Evolutionary conservation across 208 protist species (phyloP).

Genomic region (Crithidia fasciculata): DNA sequence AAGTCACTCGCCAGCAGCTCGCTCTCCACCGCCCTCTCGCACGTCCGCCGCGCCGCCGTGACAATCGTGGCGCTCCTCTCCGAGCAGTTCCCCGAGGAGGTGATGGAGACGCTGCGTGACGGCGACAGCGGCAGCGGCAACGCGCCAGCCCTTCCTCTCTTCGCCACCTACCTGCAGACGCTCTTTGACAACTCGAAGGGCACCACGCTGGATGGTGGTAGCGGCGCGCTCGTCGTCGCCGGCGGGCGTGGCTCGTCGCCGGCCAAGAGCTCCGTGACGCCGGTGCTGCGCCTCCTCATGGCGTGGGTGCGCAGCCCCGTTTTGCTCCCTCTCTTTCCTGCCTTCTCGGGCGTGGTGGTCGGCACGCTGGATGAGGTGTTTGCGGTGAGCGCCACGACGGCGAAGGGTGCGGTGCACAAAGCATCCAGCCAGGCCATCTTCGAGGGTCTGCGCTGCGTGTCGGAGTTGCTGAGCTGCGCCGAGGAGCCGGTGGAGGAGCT

Average conservation of each 20-base stretch:
- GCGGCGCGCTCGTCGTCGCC: background rate
- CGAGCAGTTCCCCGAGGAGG: slow-evolving; percentile 82
- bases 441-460: slow-evolving; percentile 79
- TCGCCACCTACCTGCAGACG: slow-evolving; percentile 36
- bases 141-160: slow-evolving; percentile 12
- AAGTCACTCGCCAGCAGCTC: slow-evolving; percentile 40
- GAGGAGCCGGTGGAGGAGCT: slow-evolving; percentile 53
- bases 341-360: slow-evolving; percentile 59
- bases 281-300: slow-evolving; percentile 71
- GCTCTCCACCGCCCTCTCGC: slow-evolving; percentile 51
- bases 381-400: slow-evolving; percentile 30
- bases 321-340: slow-evolving; percentile 61
- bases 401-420: slow-evolving; percentile 33
- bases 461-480: slow-evolving; percentile 56
- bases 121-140: slow-evolving; percentile 9
- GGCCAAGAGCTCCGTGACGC: slow-evolving; percentile 48
- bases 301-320: slow-evolving; percentile 62
- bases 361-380: slow-evolving; percentile 80
- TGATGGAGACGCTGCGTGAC: slow-evolving; percentile 46
- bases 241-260: background rate
- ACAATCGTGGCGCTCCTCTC: slow-evolving; percentile 65
- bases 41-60: slow-evolving; percentile 58
- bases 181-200: slow-evolving; percentile 58
- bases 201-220: slow-evolving; percentile 30
- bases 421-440: slow-evolving; percentile 46